Evolutionary conservation across 2,329 filamentous ascomycete genomes (phyloP), one percentile per base, ranked within the genome.

Genomic region (Pyrenophora tritici-repentis): DNA sequence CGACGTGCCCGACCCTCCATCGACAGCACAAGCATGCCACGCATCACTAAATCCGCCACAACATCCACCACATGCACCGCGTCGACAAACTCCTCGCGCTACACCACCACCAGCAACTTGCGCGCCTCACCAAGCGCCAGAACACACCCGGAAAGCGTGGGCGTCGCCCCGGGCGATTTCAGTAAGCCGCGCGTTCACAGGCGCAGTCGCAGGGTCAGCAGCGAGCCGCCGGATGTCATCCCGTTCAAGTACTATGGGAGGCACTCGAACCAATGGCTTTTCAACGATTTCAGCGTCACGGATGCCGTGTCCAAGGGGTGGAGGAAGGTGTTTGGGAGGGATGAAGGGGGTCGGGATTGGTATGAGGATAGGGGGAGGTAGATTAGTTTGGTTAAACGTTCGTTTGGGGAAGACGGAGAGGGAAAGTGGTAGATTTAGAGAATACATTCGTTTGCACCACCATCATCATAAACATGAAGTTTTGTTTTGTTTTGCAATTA

Each of bases 221-320:
- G 47, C 22, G 41, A 51, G 31, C 58, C n/a, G n/a, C n/a, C n/a
- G n/a, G n/a, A 57, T 35, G 52, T 57, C 16, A 58, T 55, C 26
- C 60, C 71, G 38, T 70, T 70, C 16, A 67, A 63, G 50, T 70
- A 70, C 38, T 72, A 72, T 34, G 70, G 70, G 5, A 17, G 72
- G 4, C 72, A 75, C 54, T 62, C 62, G 8, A 75, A 75, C 42
- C 63, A 62, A 42, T 75, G 72, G 72, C 48, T 75, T 17, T 75
- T 75, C 55, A 70, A 72, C 16, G 70, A 71, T 36, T 73, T 73
- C 34, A 73, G 70, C 31, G 56, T 74, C 33, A 68, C 63, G 9
- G 68, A 65, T 14, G 59, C 57, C n/a, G 61, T 72, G 24, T 65
- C 60, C 42, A 70, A 62, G 53, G 67, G 67, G 16, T 70, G 53